A percentile compares a stretch with the other conserved stretches of the same genome.
Evolutionary conservation across 1,284 basidiomycete species (phyloP).

Genomic region (Phenoliferia sp.): DNA sequence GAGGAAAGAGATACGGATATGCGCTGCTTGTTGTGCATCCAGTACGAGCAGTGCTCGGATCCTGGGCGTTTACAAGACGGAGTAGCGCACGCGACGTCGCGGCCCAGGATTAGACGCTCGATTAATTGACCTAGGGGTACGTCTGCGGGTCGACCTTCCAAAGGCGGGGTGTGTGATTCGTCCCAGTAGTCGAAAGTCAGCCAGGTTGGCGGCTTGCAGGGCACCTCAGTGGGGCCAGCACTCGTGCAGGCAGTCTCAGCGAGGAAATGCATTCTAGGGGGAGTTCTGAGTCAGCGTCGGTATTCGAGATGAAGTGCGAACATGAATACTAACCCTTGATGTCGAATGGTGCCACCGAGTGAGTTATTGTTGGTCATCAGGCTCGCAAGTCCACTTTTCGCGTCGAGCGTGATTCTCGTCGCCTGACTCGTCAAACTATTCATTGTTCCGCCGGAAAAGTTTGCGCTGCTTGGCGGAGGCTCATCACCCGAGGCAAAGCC

Average conservation of each 20-base stretch:
- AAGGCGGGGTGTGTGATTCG: background rate
- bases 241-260: slow-evolving; percentile 10
- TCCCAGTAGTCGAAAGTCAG: slow-evolving; percentile 9
- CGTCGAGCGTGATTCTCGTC: slow-evolving; percentile 22
- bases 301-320: background rate
- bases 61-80: background rate
- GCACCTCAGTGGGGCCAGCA: background rate
- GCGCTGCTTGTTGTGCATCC: slow-evolving; percentile 14
- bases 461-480: background rate
- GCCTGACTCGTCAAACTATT: background rate
- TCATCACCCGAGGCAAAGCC: slow-evolving; percentile 5
- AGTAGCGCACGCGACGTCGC: slow-evolving; percentile 6
- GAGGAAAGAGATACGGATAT: slow-evolving; percentile 10
- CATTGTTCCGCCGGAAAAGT: background rate
- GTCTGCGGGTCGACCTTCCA: background rate
- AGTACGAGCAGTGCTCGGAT: slow-evolving; percentile 6
- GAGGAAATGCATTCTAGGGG: slow-evolving; percentile 26
- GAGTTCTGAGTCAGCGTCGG: background rate
- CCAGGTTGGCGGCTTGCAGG: slow-evolving; percentile 19
- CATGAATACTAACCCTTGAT: slow-evolving; percentile 14
- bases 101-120: slow-evolving; percentile 4
- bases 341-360: slow-evolving; percentile 16
- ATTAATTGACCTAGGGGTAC: slow-evolving; percentile 14
- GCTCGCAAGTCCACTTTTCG: slow-evolving; percentile 11
- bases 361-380: slow-evolving; percentile 28